These are phyloP conservation scores for Fennellomyces sp. DNA, from an alignment of 371 early-diverging fungal species.

Conservation along the genomic window DNA sequence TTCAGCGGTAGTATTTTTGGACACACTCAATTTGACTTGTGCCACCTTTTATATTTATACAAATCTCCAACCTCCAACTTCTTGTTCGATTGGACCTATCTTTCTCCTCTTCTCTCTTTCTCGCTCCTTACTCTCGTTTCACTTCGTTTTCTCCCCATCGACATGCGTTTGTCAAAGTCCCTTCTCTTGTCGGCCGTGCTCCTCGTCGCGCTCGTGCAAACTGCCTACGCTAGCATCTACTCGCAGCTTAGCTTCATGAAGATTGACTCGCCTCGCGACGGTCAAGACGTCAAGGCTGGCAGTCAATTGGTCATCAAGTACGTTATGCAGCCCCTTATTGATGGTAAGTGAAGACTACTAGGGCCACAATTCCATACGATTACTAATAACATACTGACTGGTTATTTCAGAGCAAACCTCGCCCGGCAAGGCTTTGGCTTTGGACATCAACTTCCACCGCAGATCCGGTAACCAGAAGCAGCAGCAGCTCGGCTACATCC, in stretches of 20 bases:
- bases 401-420: slow-evolving; percentile 27
- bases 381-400: neutral
- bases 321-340: slow-evolving; percentile 50
- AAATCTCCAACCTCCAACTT: neutral
- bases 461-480: slow-evolving; percentile 46
- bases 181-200: slow-evolving; percentile 14
- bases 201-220: slow-evolving; percentile 25
- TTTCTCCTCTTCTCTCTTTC: neutral
- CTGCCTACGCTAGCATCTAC: slow-evolving; percentile 35
- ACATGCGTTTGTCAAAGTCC: slow-evolving; percentile 17
- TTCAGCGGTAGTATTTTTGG: slow-evolving; percentile 7
- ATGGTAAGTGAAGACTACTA: slow-evolving; percentile 19
- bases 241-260: slow-evolving; percentile 55
- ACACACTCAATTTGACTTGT: slow-evolving; percentile 14
- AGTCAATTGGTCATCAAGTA: slow-evolving; percentile 38
- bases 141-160: slow-evolving; percentile 6
- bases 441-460: slow-evolving; percentile 44
- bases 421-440: slow-evolving; percentile 36
- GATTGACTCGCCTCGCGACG: slow-evolving; percentile 42
- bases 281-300: slow-evolving; percentile 40
- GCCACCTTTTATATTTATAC: slow-evolving; percentile 8
- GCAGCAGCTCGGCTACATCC: slow-evolving; percentile 33
- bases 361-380: neutral
- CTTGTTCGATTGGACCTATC: neutral
- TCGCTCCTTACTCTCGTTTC: slow-evolving; percentile 4